Evolutionary conservation across 108 stramenopile genomes (phyloP).

Genomic region (Cyclotella atomus): DNA sequence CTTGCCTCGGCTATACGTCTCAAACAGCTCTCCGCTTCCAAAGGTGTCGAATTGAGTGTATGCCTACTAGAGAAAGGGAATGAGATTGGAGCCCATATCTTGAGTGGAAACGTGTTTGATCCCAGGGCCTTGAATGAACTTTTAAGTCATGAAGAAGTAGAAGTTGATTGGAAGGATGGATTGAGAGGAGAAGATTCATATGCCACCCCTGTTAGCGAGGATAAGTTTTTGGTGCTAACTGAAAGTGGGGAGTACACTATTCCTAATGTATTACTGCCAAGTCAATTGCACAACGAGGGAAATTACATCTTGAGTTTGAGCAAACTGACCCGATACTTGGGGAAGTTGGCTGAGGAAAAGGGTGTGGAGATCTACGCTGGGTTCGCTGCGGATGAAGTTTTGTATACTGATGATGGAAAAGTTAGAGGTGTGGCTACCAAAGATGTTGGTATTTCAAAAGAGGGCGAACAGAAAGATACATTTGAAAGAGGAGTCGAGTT

Average conservation of each 20-base stretch:
- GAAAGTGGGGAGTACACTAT: slow-evolving; percentile 63
- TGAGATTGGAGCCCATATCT: slow-evolving; percentile 97
- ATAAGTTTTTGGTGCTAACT: slow-evolving; percentile 85
- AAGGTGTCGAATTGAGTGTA: slow-evolving; percentile 90
- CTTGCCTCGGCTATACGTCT: slow-evolving; percentile 94
- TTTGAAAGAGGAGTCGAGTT: slow-evolving; percentile 98
- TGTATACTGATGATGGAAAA: slow-evolving; percentile 63
- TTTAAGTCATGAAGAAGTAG: slow-evolving; percentile 80
- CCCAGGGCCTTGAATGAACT: slow-evolving; percentile 96
- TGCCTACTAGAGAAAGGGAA: slow-evolving; percentile 98
- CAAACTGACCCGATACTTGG: slow-evolving; percentile 95
- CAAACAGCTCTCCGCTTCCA: slow-evolving; percentile 92
- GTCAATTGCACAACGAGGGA: slow-evolving; percentile 94
- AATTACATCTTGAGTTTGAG: slow-evolving; percentile 95
- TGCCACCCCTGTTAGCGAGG: slow-evolving; percentile 89
- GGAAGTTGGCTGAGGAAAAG: slow-evolving; percentile 92
- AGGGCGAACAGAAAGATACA: slow-evolving; percentile 88
- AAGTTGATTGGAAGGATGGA: slow-evolving; percentile 72
- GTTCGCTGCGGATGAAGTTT: slow-evolving; percentile 95
- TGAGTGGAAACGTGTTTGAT: slow-evolving; percentile 99
- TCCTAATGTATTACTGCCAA: slow-evolving; percentile 83
- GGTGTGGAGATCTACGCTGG: slow-evolving; percentile 99
- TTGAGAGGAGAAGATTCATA: slow-evolving; percentile 64
- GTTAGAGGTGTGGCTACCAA: slow-evolving; percentile 96
- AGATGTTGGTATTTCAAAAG: slow-evolving; percentile 96